Base-by-base conservation (phyloP, 345 rosid genomes). In the Euphorbia peplus region DNA sequence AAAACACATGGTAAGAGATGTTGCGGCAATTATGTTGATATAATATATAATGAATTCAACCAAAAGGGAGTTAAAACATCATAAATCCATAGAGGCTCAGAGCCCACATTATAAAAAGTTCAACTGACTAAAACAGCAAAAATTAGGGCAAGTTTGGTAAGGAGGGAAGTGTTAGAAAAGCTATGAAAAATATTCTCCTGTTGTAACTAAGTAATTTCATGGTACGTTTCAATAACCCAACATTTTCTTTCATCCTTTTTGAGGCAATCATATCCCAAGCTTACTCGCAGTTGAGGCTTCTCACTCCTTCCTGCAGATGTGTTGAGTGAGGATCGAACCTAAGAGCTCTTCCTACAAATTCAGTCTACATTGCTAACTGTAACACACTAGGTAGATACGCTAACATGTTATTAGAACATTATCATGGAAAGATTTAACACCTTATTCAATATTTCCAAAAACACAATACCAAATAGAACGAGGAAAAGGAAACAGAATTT, bases 1-100 rank as follows among this genome's bases (percentile, higher is more conserved):
- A 61, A 59, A 68, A 53, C 14, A 44, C 5, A 56, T 50, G 8
- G 63, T 65, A 59, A 58, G 71, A 75, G 62, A 64, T 22, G 26
- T 44, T 13, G 55, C 41, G 15, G 15, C 1, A 30, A 59, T 42
- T 42, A 42, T 8, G 42, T 18, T 5, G 6, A 26, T 3, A 37
- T 8, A 25, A 37, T 18, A 26, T 3, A 37, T 15, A 25, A 39
- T 18, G 12, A 46, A 28, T 64, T 64, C n/a, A n/a, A n/a, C 26
- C 55, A 59, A 5, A 22, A 5, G 29, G 3, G 26, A 21, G 1
- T 35, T 63, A 46, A 9, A 47, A 25, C 28, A 26, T 30, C 55
- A 26, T 15, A 10, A 0, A 0, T n/a, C 22, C 9, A 4, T 10
- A 15, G 15, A 42, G 1, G 15, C 47, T 42, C 47, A 32, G 6